Evolutionary conservation across 257 asterid species (phyloP).

Genomic region (Capsicum rhomboideum): DNA sequence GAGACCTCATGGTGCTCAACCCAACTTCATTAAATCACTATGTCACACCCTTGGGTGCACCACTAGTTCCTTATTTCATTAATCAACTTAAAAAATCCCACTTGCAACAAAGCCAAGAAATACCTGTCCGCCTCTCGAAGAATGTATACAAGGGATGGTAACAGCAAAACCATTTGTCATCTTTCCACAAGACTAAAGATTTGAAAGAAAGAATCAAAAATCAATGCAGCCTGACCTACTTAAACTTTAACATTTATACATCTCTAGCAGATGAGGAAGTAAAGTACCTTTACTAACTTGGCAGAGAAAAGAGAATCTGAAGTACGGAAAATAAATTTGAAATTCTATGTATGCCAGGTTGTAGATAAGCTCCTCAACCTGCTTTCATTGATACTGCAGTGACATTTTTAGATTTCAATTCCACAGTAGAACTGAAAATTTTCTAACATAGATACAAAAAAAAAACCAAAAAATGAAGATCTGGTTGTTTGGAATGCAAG

Average conservation of each 20-base stretch:
- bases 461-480: neutral
- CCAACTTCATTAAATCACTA: too few relatives aligned
- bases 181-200: neutral
- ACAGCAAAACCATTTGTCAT: neutral
- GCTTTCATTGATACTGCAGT: constrained; percentile 55
- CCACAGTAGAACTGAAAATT: neutral
- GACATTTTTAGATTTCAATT: constrained; percentile 27
- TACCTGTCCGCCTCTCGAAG: neutral
- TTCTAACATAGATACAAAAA: neutral
- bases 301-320: constrained; percentile 25
- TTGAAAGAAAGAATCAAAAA: neutral
- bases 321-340: constrained; percentile 29
- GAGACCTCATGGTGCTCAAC: too few relatives aligned
- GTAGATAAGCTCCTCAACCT: constrained; percentile 44
- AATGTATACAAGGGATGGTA: neutral
- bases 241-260: neutral
- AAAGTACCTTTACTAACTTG: constrained; percentile 45
- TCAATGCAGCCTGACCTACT: neutral
- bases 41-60: too few relatives aligned
- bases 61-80: too few relatives aligned
- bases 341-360: constrained; percentile 26
- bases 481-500: neutral
- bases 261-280: constrained; percentile 5
- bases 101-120: neutral
- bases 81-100: neutral